Percentiles rank a stretch among this genome's conserved stretches.
phyloP scores from a whole-genome alignment of 768 basidiomycete genomes.

The Mycena pura region DNA sequence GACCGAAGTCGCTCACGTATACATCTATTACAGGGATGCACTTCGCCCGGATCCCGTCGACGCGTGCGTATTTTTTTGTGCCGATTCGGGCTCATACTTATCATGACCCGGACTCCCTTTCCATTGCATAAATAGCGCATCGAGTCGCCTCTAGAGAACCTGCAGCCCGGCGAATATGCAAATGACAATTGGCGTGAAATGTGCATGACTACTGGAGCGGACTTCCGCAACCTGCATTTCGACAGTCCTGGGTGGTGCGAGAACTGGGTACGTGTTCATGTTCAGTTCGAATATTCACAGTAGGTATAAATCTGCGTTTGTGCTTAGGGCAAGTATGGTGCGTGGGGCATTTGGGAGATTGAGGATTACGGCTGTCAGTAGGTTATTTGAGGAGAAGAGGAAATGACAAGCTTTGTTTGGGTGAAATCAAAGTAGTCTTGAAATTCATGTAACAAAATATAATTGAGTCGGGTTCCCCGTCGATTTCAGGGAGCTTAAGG shows the following conservation, averaged over 20 bases:
- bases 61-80: conserved; percentile 9
- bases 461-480: no score
- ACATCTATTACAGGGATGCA: conserved; percentile 23
- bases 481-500: no score
- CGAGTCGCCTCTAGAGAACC: conserved; percentile 37
- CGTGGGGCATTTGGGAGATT: conserved; percentile 28
- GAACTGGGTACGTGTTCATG: conserved; percentile 25
- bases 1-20: neutral
- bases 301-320: neutral
- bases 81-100: no score
- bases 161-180: conserved; percentile 33
- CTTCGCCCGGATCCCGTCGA: conserved; percentile 8
- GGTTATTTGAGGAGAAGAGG: no score
- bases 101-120: no score
- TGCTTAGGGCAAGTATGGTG: conserved; percentile 20
- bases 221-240: conserved; percentile 35
- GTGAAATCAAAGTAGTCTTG: no score
- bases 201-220: conserved; percentile 39
- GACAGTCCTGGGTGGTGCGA: conserved; percentile 30
- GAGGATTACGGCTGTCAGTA: conserved; percentile 25
- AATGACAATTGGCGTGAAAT: conserved; percentile 39
- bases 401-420: no score
- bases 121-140: conserved; percentile 34
- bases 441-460: no score
- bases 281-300: no score